Base-by-base conservation (phyloP, 345 rosid species). In the Combretum micranthum region DNA sequence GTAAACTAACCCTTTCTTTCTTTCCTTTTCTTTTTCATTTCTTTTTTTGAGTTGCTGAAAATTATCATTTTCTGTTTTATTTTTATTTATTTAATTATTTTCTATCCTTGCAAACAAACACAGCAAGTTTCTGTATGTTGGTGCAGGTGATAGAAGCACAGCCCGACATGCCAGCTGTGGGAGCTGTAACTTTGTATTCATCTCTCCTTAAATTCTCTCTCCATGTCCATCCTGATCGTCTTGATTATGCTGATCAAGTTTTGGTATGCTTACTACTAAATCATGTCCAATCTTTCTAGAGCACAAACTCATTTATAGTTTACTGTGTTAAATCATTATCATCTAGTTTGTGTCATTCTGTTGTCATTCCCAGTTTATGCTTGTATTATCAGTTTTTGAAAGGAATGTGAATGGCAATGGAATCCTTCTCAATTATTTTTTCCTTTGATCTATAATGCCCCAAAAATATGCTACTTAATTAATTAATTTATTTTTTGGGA, bases 171-270 rank as follows among this genome's bases (percentile, higher is more conserved):
- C 95, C 95, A 19, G 75, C 78, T 55, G 75, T 85, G 69, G 90
- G 99, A 80, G 95, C 91, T 64, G 95, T 90, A 70, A 84, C 95
- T 59, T 75, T 90, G 59, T 94, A 90, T 78, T 94, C 96, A 12
- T 90, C 97, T 66, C 99, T 94, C 75, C 96, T 90, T 52, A 94
- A 86, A 49, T 94, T 94, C 73, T 90, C 96, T 46, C 96, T 94
- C 48, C 95, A 90, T 74, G 99, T 94, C 64, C 99, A 94, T 67
- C 99, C 99, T 37, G 99, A 94, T 61, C 91, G 99, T 56, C 88
- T 94, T 64, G 97, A 94, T 72, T 90, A 94, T 77, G 97, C 96
- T 14, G 99, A 94, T 74, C 95, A 94, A 94, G 99, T 92, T 44
- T 71, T 92, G 98, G 98, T 88, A 88, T 73, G 66, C 50, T 39